Base-by-base conservation (phyloP, 164 flowering plant species). In the Vitis riparia region DNA sequence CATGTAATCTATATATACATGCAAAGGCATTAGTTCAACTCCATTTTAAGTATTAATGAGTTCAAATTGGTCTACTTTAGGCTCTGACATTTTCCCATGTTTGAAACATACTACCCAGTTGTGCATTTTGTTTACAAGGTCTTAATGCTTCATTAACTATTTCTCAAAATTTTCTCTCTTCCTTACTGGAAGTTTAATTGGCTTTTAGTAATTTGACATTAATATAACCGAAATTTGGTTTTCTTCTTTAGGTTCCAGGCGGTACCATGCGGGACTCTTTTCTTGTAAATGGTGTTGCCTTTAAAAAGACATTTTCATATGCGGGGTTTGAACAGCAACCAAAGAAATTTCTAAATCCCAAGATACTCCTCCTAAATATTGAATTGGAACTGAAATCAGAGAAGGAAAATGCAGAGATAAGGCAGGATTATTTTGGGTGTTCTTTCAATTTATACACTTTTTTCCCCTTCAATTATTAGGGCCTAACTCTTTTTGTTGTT, bases 321-420 rank as follows among this genome's bases (percentile, higher is more conserved):
- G 98, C 97, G 23, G 97, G 97, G 11, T 96, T 96, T 80, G 99
- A 96, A 77, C 99, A 96, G 74, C 99, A 96, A 68, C 99, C 99
- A 50, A 96, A 96, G 87, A 88, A 90, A 77, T 96, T 96, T 78
- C 0, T 80, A 44, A 87, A 83, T 72, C 97, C 99, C 32, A 91
- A 93, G 74, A 89, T 96, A 62, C 94, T 96, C 17, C 68, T 93
- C 13, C 76, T 96, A 52, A 96, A 96, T 74, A 80, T 96, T 76
- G 99, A 96, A 71, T 74, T 96, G 81, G 99, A 96, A 68, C 82
- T 96, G 70, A 96, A 96, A 79, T 96, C 99, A 19, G 99, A 96
- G 84, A 96, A 96, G 78, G 99, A 96, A 80, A 96, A 96, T 82
- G 99, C 99, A 44, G 99, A 96, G 83, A 93, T 96, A 72, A 89